These are phyloP conservation scores for Hypoxylon crocopeplum DNA, from an alignment of 495 filamentous ascomycete genomes.

Conservation along the genomic window DNA sequence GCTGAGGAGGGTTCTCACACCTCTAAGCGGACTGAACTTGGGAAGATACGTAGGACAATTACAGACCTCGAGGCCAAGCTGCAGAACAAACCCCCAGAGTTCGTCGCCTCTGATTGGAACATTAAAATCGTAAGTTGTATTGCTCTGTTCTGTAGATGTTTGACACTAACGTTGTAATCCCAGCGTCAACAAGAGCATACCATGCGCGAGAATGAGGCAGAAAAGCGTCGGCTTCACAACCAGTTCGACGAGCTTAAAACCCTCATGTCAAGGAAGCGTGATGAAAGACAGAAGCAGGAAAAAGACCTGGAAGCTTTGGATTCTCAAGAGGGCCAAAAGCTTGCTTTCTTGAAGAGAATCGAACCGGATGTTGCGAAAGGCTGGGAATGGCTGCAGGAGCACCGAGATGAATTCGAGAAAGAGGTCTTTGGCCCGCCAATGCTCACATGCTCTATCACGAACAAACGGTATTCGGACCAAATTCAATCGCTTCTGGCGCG, in stretches of 20 bases:
- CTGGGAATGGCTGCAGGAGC: conserved; percentile 81
- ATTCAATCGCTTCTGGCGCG: conserved; percentile 74
- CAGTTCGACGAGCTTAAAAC: conserved; percentile 42
- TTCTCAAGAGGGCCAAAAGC: conserved; percentile 78
- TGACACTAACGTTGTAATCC: conserved; percentile 1
- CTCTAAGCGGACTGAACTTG: conserved; percentile 59
- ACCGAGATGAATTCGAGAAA: conserved; percentile 75
- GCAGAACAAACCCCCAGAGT: conserved; percentile 54
- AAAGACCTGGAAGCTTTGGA: conserved; percentile 65
- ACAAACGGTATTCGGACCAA: conserved; percentile 72
- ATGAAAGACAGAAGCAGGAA: conserved; percentile 42
- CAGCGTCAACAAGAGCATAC: conserved; percentile 57
- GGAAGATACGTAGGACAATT: conserved; percentile 49
- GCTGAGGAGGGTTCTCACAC: conserved; percentile 62
- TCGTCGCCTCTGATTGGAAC: conserved; percentile 60
- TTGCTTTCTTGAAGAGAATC: conserved; percentile 61
- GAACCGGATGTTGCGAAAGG: conserved; percentile 69
- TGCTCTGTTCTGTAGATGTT: not conserved
- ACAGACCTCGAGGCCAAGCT: conserved; percentile 52
- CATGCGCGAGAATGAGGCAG: conserved; percentile 51
- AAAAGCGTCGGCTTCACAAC: conserved; percentile 41
- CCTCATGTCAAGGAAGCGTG: conserved; percentile 31
- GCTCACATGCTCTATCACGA: conserved; percentile 80
- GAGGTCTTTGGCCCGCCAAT: conserved; percentile 86
- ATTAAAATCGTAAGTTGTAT: conserved; percentile 57